Conservation (phyloP, 768 basidiomycete genomes). For the Gymnopilus junonius region DNA sequence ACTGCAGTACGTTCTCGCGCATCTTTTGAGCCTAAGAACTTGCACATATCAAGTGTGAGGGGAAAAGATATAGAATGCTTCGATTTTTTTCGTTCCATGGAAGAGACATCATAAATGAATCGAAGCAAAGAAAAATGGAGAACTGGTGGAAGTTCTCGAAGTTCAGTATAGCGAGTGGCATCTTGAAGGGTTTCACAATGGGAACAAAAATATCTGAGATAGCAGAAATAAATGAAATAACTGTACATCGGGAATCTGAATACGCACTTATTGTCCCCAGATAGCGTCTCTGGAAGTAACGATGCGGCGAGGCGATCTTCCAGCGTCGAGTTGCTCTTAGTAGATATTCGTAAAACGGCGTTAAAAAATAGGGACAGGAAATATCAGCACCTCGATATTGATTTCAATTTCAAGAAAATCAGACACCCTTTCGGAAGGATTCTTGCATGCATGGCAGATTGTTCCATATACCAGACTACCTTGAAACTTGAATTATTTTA, state of each 20-base stretch:
- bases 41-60: constrained; percentile 69
- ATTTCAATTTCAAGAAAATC: constrained; percentile 90
- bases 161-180: constrained; percentile 76
- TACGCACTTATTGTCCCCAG: constrained; percentile 80
- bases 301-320: constrained; percentile 72
- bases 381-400: constrained; percentile 66
- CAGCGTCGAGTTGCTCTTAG: constrained; percentile 70
- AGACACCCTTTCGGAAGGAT: constrained; percentile 68
- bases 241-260: background rate
- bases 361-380: background rate
- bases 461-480: constrained; percentile 85
- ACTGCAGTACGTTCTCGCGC: constrained; percentile 18
- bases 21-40: constrained; percentile 50
- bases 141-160: constrained; percentile 79
- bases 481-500: constrained; percentile 65
- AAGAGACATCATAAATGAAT: constrained; percentile 85
- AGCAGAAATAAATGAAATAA: background rate
- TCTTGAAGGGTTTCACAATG: constrained; percentile 73
- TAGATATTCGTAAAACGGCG: background rate
- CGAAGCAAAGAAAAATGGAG: constrained; percentile 91
- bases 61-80: constrained; percentile 86
- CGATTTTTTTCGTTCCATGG: constrained; percentile 85
- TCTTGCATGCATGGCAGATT: constrained; percentile 70
- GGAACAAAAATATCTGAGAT: constrained; percentile 76
- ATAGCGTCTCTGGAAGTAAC: constrained; percentile 71